Evolutionary conservation across 176 grass and related monocot genomes (phyloP).

Genomic region (Aegilops longissima): DNA sequence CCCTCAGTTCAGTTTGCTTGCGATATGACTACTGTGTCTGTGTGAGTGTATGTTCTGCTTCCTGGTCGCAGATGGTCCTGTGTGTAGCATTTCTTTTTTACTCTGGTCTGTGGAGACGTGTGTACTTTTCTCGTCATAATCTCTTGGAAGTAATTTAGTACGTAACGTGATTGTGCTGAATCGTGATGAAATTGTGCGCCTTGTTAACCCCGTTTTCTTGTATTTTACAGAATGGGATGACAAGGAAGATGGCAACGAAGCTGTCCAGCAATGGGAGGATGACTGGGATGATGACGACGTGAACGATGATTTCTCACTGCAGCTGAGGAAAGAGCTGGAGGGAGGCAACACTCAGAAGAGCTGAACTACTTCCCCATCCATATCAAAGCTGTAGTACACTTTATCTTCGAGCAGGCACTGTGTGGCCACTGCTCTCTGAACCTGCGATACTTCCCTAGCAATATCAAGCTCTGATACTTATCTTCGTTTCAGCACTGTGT

Average conservation of each 20-base stretch:
- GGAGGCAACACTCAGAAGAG: conserved; percentile 57
- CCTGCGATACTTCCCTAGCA: neutral
- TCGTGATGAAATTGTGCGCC: neutral
- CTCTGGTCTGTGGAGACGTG: neutral
- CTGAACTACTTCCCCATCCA: conserved; percentile 28
- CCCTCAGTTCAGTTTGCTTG: neutral
- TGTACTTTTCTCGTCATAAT: neutral
- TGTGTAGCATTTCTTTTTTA: neutral
- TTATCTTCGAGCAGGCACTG: neutral
- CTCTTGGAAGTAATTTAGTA: neutral
- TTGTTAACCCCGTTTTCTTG: neutral
- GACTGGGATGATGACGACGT: conserved; percentile 89
- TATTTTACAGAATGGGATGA: conserved; percentile 77
- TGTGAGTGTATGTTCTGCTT: neutral
- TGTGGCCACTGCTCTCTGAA: conserved; percentile 18
- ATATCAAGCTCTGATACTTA: too few species aligned
- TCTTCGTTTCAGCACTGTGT: neutral
- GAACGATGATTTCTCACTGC: conserved; percentile 81
- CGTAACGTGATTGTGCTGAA: neutral
- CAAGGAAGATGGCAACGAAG: conserved; percentile 79
- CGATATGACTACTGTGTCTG: neutral
- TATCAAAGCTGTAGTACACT: neutral
- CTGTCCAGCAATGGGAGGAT: conserved; percentile 84
- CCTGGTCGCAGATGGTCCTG: neutral
- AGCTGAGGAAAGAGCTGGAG: conserved; percentile 88